phyloP scores from a whole-genome alignment of 148 eudicot genomes.

The Vaccinium corymbosum region DNA sequence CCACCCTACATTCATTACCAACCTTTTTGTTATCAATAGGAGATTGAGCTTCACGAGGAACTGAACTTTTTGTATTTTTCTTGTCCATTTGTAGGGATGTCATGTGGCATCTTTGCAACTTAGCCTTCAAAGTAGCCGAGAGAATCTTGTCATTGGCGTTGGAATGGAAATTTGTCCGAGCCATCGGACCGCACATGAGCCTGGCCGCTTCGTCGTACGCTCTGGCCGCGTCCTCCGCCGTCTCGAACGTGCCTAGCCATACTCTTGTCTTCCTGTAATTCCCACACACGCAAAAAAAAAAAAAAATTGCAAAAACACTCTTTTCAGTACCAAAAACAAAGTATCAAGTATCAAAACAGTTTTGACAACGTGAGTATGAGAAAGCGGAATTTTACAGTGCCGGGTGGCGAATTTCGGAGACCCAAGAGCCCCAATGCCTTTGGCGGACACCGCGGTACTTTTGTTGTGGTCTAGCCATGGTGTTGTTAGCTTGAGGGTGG shows the following conservation, averaged over 20 bases:
- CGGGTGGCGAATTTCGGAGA: constrained; percentile 77
- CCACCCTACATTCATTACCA: constrained; percentile 11
- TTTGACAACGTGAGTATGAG: background rate
- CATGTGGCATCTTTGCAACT: constrained; percentile 56
- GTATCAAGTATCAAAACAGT: background rate
- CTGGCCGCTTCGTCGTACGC: constrained; percentile 76
- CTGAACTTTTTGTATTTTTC: constrained; percentile 11
- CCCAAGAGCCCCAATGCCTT: constrained; percentile 72
- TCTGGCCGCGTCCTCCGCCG: constrained; percentile 72
- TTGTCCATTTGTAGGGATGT: constrained; percentile 40
- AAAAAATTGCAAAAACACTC: background rate
- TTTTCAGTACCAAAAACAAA: background rate
- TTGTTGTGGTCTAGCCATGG: constrained; percentile 51
- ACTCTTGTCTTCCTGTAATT: constrained; percentile 63
- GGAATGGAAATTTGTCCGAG: constrained; percentile 49
- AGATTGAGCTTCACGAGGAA: constrained; percentile 13
- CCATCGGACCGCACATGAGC: constrained; percentile 57
- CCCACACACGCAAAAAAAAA: background rate
- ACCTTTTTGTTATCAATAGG: constrained; percentile 12
- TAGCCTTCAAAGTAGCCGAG: constrained; percentile 54
- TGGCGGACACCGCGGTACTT: constrained; percentile 59
- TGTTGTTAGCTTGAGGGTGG: background rate
- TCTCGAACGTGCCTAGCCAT: constrained; percentile 75
- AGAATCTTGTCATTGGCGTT: constrained; percentile 33
- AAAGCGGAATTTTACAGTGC: constrained; percentile 33